phyloP scores from a whole-genome alignment of 805 yeast species.

The Yamadazyma paraphyllophila region DNA sequence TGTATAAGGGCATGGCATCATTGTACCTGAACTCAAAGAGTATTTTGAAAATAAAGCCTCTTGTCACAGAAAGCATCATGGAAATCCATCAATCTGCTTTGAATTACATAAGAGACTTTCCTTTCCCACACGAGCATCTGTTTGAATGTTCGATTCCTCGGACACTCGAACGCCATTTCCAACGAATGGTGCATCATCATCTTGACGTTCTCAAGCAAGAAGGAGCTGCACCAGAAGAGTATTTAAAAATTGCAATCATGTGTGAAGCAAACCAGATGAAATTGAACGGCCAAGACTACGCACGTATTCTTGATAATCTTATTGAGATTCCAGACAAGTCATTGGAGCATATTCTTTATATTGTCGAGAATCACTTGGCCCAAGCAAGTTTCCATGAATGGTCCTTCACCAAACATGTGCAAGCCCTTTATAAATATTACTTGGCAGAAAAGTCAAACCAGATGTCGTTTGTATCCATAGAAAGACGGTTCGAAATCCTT shows the following conservation, averaged over 20 bases:
- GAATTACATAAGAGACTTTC: conserved; percentile 18
- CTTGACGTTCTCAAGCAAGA: conserved; percentile 12
- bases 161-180: conserved; percentile 18
- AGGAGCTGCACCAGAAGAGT: conserved; percentile 10
- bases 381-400: conserved; percentile 30
- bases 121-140: conserved; percentile 12
- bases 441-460: conserved; percentile 19
- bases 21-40: conserved; percentile 26
- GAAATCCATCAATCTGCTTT: conserved; percentile 19
- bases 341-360: conserved; percentile 15
- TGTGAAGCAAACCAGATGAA: conserved; percentile 11
- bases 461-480: conserved; percentile 14
- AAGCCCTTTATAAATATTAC: conserved; percentile 27
- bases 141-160: conserved; percentile 17
- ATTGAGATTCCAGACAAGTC: conserved; percentile 2
- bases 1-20: conserved; percentile 29
- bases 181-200: conserved; percentile 18
- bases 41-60: conserved; percentile 18
- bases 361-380: conserved; percentile 31
- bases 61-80: conserved; percentile 24
- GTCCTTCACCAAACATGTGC: conserved; percentile 11
- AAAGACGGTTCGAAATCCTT: conserved; percentile 19
- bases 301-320: conserved; percentile 14
- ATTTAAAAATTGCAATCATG: conserved; percentile 10
- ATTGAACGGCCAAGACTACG: conserved; percentile 21